Conservation (phyloP, 805 yeast species). For the Ogataea paraovalis region DNA sequence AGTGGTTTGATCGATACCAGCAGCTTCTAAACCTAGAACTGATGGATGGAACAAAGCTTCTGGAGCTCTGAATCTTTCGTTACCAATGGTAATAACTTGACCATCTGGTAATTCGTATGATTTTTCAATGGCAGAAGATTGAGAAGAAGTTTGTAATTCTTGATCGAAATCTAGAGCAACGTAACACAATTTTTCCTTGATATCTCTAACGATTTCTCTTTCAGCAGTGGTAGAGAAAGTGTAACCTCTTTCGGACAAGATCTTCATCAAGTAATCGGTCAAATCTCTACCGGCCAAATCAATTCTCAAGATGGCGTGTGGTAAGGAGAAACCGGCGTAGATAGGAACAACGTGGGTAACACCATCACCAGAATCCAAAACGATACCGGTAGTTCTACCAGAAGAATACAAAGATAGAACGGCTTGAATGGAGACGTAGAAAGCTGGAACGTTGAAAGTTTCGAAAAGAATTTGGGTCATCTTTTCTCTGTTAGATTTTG, state of each 20-base stretch:
- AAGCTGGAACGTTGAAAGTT: slow-evolving; percentile 99
- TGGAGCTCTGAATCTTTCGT: slow-evolving; percentile 99
- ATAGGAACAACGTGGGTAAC: slow-evolving; percentile 99
- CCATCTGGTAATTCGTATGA: slow-evolving; percentile 99
- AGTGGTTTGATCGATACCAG: slow-evolving; percentile 98
- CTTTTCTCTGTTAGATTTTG: slow-evolving; percentile 99
- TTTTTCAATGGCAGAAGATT: slow-evolving; percentile 96
- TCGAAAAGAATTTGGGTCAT: slow-evolving; percentile 99
- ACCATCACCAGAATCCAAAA: slow-evolving; percentile 99
- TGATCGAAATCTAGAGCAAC: slow-evolving; percentile 99
- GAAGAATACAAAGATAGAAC: slow-evolving; percentile 97
- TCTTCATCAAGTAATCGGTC: slow-evolving; percentile 98
- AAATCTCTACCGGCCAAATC: slow-evolving; percentile 99
- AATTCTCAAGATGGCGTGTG: slow-evolving; percentile 97
- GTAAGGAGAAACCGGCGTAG: slow-evolving; percentile 98
- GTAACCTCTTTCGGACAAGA: slow-evolving; percentile 98
- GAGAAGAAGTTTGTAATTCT: slow-evolving; percentile 98
- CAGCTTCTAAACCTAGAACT: slow-evolving; percentile 83
- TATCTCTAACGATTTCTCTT: slow-evolving; percentile 92
- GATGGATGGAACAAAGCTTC: slow-evolving; percentile 99
- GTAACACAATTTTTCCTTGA: slow-evolving; percentile 98
- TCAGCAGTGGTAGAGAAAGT: slow-evolving; percentile 98
- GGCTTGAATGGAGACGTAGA: slow-evolving; percentile 98
- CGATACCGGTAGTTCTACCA: slow-evolving; percentile 99
- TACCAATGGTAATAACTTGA: slow-evolving; percentile 98